phyloP scores from a whole-genome alignment of 75 land plant species.

The Gnetum montanum region DNA sequence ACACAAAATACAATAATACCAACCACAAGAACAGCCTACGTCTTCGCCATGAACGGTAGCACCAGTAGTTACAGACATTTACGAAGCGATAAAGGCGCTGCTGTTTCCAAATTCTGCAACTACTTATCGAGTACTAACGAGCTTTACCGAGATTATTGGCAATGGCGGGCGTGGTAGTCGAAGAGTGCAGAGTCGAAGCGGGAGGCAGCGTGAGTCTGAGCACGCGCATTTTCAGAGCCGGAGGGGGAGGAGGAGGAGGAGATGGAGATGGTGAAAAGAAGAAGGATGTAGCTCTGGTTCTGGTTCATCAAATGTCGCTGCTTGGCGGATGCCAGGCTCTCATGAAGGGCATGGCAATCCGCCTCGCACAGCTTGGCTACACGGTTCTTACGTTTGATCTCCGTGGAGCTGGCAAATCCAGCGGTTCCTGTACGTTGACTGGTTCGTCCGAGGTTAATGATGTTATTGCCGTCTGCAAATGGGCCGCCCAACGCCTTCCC shows the following conservation, averaged over 20 bases:
- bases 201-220: slow-evolving; percentile 47
- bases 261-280: neutral
- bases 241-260: slow-evolving; percentile 5
- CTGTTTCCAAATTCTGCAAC: too few species aligned
- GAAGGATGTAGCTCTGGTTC: slow-evolving; percentile 37
- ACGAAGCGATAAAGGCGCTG: too few species aligned
- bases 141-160: too few species aligned
- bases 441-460: slow-evolving; percentile 83
- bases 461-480: slow-evolving; percentile 73
- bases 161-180: slow-evolving; percentile 12
- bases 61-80: too few species aligned
- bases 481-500: slow-evolving; percentile 42
- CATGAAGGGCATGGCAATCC: slow-evolving; percentile 56
- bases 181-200: slow-evolving; percentile 48
- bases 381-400: slow-evolving; percentile 72
- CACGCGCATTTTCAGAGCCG: slow-evolving; percentile 52
- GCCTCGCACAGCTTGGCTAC: slow-evolving; percentile 44
- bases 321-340: slow-evolving; percentile 86
- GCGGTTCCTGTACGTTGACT: slow-evolving; percentile 67
- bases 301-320: slow-evolving; percentile 79
- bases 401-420: slow-evolving; percentile 79
- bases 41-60: too few species aligned
- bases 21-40: too few species aligned
- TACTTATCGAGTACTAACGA: too few species aligned
- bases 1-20: too few species aligned